phyloP scores from a whole-genome alignment of 805 yeast species.

The Zygoascus bituminiphila region DNA sequence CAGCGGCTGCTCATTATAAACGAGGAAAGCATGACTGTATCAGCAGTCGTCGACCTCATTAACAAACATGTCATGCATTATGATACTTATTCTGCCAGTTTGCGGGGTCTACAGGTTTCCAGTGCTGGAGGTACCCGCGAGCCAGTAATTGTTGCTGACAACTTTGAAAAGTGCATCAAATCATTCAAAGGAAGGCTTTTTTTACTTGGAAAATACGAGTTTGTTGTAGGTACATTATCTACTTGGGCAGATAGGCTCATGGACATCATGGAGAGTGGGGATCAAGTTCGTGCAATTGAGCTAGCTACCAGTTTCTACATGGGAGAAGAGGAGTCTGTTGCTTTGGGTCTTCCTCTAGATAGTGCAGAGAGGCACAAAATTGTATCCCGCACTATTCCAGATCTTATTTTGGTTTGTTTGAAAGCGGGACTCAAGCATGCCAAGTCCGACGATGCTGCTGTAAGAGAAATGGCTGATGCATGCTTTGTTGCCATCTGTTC shows the following conservation, averaged over 20 bases:
- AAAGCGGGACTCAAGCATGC: slow-evolving; percentile 32
- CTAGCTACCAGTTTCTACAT: slow-evolving; percentile 46
- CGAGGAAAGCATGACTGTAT: slow-evolving; percentile 32
- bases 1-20: slow-evolving; percentile 39
- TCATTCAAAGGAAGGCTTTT: slow-evolving; percentile 41
- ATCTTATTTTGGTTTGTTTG: slow-evolving; percentile 49
- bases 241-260: slow-evolving; percentile 65
- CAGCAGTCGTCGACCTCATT: slow-evolving; percentile 33
- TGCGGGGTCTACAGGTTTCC: slow-evolving; percentile 16
- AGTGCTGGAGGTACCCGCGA: slow-evolving; percentile 13
- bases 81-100: slow-evolving; percentile 24
- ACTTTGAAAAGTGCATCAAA: slow-evolving; percentile 30
- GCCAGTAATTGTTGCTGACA: slow-evolving; percentile 27
- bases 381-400: slow-evolving; percentile 46
- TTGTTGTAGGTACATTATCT: slow-evolving; percentile 48
- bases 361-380: slow-evolving; percentile 37
- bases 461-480: slow-evolving; percentile 28
- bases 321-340: slow-evolving; percentile 41
- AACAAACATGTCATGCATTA: slow-evolving; percentile 33
- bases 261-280: slow-evolving; percentile 38
- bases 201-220: slow-evolving; percentile 44
- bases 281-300: slow-evolving; percentile 49
- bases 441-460: slow-evolving; percentile 24
- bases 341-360: slow-evolving; percentile 50
- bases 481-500: slow-evolving; percentile 37